Base-by-base conservation (phyloP, 192 early-diverging fungal species). In the Coemansia furcata region DNA sequence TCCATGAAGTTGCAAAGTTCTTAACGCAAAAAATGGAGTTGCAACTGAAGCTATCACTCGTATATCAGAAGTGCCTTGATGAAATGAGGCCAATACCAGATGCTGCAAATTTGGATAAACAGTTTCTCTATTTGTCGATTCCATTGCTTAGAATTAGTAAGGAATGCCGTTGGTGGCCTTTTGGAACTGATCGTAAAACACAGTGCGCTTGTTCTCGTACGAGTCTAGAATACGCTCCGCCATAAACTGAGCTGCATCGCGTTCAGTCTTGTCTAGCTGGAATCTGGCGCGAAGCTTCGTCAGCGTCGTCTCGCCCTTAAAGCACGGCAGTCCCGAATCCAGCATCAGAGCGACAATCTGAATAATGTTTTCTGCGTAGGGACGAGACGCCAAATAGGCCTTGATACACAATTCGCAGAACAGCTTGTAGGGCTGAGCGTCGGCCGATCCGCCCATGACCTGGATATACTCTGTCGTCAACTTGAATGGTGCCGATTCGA, bases 401-500 rank as follows among this genome's bases (percentile, higher is more conserved):
- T 94, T 94, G 61, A 99, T 87, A 32, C 90, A 89, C 15, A 95
- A 82, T 66, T 98, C 95, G 35, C 88, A 92, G 82, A 99, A 98
- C 82, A 89, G 85, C 63, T 87, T 84, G 82, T 93, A 99, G 14
- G 89, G 85, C 60, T 94, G 91, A 32, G 91, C 86, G 26, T 88
- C 84, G 4, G 87, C 74, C 37, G 90, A 87, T n/a, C 93, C 94
- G 38, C 98, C 96, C 94, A 99, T 94, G 32, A 99, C 91, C 66
- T 92, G 85, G 47, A 99, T 89, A 89, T 98, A 97, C 84, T 99
- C 98, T 30, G 93, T 86, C 0, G 98, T 99, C 66, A 99, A 82
- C 77, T 99, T 99, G 89, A 98, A 99, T 3, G 98, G 98, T 12
- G 94, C 91, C 6, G 87, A 92, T 78, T 99, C 98, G 69, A 99